A percentile compares a stretch with the other conserved stretches of the same genome.
These are phyloP conservation scores for Glycine tomentella DNA, from an alignment of 306 rosid genomes.

Conservation along the genomic window DNA sequence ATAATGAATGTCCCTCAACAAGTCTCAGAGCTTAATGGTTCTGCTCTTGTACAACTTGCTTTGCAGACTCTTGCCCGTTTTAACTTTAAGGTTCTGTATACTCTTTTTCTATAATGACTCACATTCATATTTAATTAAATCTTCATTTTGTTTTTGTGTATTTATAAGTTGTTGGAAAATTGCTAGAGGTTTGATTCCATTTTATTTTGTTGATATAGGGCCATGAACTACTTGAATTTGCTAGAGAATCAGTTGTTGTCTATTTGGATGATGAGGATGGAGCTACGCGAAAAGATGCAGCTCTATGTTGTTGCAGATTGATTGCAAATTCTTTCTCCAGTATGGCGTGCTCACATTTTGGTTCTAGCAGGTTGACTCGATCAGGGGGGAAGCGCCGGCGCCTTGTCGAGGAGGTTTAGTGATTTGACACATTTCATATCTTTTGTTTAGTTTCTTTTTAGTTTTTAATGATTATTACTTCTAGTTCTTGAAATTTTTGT, in stretches of 20 bases:
- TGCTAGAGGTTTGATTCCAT: slow-evolving; percentile 29
- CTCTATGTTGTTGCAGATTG: slow-evolving; percentile 94
- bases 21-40: slow-evolving; percentile 77
- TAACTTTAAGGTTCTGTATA: slow-evolving; percentile 82
- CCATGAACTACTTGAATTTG: slow-evolving; percentile 95
- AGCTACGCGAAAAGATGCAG: slow-evolving; percentile 92
- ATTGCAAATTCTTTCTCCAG: slow-evolving; percentile 84
- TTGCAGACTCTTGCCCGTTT: slow-evolving; percentile 94
- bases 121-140: slow-evolving; percentile 26
- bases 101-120: slow-evolving; percentile 36
- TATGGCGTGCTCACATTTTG: slow-evolving; percentile 66
- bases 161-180: slow-evolving; percentile 28
- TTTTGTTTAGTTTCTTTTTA: neutral
- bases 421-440: slow-evolving; percentile 29
- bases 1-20: slow-evolving; percentile 66
- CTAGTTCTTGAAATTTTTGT: slow-evolving; percentile 4
- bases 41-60: slow-evolving; percentile 88
- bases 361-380: slow-evolving; percentile 74
- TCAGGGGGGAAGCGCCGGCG: slow-evolving; percentile 85
- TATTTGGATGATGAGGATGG: slow-evolving; percentile 98
- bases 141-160: slow-evolving; percentile 4
- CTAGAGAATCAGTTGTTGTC: slow-evolving; percentile 87
- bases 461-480: neutral
- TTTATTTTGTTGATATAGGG: slow-evolving; percentile 68
- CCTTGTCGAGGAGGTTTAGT: slow-evolving; percentile 80